phyloP scores from a whole-genome alignment of 169 alveolate species.

The Cryptosporidium baileyi region DNA sequence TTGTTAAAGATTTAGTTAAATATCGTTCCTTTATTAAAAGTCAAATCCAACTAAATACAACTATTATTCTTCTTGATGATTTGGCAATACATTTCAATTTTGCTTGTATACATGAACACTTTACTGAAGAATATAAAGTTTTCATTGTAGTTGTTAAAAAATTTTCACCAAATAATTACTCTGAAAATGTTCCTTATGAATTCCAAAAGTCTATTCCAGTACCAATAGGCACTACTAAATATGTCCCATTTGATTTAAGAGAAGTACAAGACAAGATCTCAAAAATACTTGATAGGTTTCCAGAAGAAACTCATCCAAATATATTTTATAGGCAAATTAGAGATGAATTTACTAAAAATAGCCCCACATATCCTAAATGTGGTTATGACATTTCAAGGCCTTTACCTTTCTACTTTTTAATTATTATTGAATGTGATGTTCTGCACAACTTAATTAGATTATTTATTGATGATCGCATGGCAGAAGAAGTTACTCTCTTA shows the following conservation, averaged over 20 bases:
- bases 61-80: conserved; percentile 49
- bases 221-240: conserved; percentile 55
- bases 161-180: conserved; percentile 14
- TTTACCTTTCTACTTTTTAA: conserved; percentile 34
- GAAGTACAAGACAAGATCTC: conserved; percentile 27
- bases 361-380: conserved; percentile 63
- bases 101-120: conserved; percentile 60
- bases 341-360: conserved; percentile 37
- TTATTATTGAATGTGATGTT: conserved; percentile 51
- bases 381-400: conserved; percentile 55
- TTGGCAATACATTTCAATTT: conserved; percentile 46
- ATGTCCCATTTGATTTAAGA: conserved; percentile 42
- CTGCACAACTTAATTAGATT: conserved; percentile 1
- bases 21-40: conserved; percentile 20
- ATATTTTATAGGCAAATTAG: conserved; percentile 21
- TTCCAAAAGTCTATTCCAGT: conserved; percentile 65
- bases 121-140: conserved; percentile 33
- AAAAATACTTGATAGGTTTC: conserved; percentile 1
- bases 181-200: background rate
- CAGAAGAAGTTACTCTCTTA: conserved; percentile 20
- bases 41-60: conserved; percentile 27
- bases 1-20: conserved; percentile 50
- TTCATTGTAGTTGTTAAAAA: conserved; percentile 15
- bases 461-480: conserved; percentile 65
- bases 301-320: conserved; percentile 33